Base-by-base conservation (phyloP, 1,284 basidiomycete genomes). In the Cystobasidium pallidum region DNA sequence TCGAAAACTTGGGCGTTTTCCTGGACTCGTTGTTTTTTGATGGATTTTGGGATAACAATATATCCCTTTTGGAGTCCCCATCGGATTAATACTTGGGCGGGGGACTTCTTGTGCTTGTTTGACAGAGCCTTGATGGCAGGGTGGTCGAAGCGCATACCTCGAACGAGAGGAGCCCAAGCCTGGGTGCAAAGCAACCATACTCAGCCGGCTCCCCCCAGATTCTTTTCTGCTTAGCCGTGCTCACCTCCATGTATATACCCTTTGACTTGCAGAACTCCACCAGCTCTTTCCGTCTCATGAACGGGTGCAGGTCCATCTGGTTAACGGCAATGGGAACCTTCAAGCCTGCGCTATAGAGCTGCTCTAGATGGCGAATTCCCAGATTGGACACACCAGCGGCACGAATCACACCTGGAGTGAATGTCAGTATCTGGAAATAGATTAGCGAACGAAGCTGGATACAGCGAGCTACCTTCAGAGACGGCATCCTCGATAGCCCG, bases 21-120 rank as follows among this genome's bases (percentile, higher is more conserved):
- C 47, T 82, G 80, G 75, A 92, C 92, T 47, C 90, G 85, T 8
- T 81, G 79, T 0, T 88, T 84, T 0, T 84, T 88, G n/a, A 85
- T 86, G 41, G 88, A 89, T 81, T 92, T 92, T 3, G 90, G 90
- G 26, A 92, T 83, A 0, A 89, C 89, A 0, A 89, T 84, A 55
- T 59, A 79, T 34, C 89, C 89, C 78, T 87, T 87, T 79, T 93
- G 91, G 55, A 93, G 81, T 58, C 88, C 91, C 91, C 91, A 93
- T 15, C 91, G 85, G 72, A 93, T 81, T 34, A 93, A 84, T 59
- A 94, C 84, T 77, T 92, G 91, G 1, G 89, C 88, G 15, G 86
- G 84, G 17, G 84, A 81, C 78, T 88, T 90, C 39, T 80, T 79
- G 77, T 89, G 86, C 82, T 88, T 90, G 34, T 83, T 78, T 0